Evolutionary conservation across 140 eudicot species (phyloP), one percentile per base, ranked within the genome.

Genomic region (Oenanthe javanica): DNA sequence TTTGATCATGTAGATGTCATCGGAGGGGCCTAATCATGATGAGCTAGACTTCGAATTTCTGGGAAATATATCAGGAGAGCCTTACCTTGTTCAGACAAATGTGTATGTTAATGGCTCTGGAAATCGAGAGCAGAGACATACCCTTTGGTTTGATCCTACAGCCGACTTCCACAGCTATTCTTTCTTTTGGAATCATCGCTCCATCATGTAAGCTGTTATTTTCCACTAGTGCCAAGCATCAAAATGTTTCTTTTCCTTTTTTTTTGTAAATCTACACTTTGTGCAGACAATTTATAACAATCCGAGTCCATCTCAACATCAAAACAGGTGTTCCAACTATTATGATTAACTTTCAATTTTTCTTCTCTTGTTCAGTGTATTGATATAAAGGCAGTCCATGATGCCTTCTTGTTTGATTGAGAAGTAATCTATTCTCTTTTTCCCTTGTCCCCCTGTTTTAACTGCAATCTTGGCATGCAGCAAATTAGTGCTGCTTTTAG

Each of bases 131-230:
- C 90, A 89, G 79, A 86, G 92, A 83, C 82, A 86, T 27, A 86
- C 85, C 80, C 86, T 89, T 55, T 86, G 92, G 92, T 89, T 89
- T 54, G 90, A 86, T 75, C 92, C 92, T 8, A 82, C 92, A 6
- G 85, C 90, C 5, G 90, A 86, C 52, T 89, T 43, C 46, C 92
- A 89, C 80, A 84, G 87, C 9, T 89, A 89, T 83, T 77, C 90
- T 16, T 86, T 89, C 79, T 36, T 86, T 15, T 89, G 92, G 92
- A 86, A 89, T 83, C 92, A 81, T 84, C 85, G 81, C 36, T 87
- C 83, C 79, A 84, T 86, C 70, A 84, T 86, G 92, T 89, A 89
- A 89, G 77, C 57, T 45, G 8, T 40, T 71, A 6, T 0, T 38
- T 31, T 9, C 21, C 25, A 2, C 23, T 19, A 7, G 5, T 72